Conservation (phyloP, 148 eudicot species). For the Camellia japonica region DNA sequence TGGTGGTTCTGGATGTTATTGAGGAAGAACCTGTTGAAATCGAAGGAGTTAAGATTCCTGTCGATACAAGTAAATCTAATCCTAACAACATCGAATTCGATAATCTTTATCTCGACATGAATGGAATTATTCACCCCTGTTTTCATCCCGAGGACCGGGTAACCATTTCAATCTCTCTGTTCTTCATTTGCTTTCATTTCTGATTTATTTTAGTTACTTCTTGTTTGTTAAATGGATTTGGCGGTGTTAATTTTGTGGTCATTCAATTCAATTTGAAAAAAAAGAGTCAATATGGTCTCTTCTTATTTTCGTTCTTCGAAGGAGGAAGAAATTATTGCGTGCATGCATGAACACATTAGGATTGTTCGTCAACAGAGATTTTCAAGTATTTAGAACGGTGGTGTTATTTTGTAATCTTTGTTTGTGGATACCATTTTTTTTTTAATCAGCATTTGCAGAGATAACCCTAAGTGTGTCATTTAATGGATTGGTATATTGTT, state of each 20-base stretch:
- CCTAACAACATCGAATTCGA: conserved; percentile 84
- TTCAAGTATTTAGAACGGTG: too few species aligned
- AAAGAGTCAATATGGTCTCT: neutral
- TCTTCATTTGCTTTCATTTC: neutral
- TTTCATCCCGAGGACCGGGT: conserved; percentile 97
- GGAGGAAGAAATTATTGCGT: too few species aligned
- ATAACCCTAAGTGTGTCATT: too few species aligned
- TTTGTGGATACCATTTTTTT: too few species aligned
- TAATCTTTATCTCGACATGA: conserved; percentile 91
- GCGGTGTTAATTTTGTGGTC: neutral
- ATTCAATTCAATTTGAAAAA: neutral
- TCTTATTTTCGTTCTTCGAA: too few species aligned
- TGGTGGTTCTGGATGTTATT: conserved; percentile 72
- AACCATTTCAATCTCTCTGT: conserved; percentile 5
- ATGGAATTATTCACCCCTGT: conserved; percentile 91
- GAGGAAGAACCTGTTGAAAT: conserved; percentile 77
- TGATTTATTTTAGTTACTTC: neutral
- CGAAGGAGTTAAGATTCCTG: conserved; percentile 68
- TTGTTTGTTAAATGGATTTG: neutral
- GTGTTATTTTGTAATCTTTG: too few species aligned
- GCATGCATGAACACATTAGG: too few species aligned
- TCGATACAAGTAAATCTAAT: conserved; percentile 85
- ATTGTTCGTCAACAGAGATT: too few species aligned
- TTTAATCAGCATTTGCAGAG: too few species aligned
- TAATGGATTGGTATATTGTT: too few species aligned